Evolutionary conservation across 2,329 filamentous ascomycete species (phyloP), one percentile per base, ranked within the genome.

Genomic region (Hawksworthiomyces lignivorus): DNA sequence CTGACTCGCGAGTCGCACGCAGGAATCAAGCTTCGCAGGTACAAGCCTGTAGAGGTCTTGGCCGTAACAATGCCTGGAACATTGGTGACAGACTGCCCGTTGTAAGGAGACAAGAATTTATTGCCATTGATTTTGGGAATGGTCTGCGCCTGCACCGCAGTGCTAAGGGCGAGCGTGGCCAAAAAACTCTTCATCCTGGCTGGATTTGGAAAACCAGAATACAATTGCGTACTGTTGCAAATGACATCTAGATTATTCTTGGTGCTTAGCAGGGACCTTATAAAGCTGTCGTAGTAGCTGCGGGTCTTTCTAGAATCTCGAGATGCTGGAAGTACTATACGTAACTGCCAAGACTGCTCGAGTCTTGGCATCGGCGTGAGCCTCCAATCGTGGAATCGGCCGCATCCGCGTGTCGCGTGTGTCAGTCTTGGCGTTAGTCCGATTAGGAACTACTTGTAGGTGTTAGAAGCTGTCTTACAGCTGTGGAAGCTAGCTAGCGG

Each of bases 91-190:
- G 60, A 62, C 55, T 77, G 61, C 36, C 72, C 73, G 8, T 65
- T 65, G 56, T 75, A 74, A 0, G 78, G 71, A 14, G 82, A 85
- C 36, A 83, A 57, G 59, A 75, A 85, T 18, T 60, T 68, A 53
- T 77, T 69, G 50, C 81, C 80, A 51, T 83, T 85, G 68, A 85
- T 83, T 52, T 80, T 64, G 45, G 69, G 64, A 51, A 80, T 77
- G 44, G 70, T 70, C 42, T 46, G 44, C 11, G 44, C 44, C 26
- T 36, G 30, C 26, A 27, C 44, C 27, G 36, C 28, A 6, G 34
- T 32, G 12, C 20, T 30, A n/a, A 46, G 30, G 14, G 32, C 39
- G 35, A 42, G 31, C 20, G 36, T 14, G 29, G 36, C 36, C 17
- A 46, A 22, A 9, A 27, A 17, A 21, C 18, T 26, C 14, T 31